These are phyloP conservation scores for Aspergillus piperis DNA, from an alignment of 2,329 filamentous ascomycete genomes.

Conservation along the genomic window DNA sequence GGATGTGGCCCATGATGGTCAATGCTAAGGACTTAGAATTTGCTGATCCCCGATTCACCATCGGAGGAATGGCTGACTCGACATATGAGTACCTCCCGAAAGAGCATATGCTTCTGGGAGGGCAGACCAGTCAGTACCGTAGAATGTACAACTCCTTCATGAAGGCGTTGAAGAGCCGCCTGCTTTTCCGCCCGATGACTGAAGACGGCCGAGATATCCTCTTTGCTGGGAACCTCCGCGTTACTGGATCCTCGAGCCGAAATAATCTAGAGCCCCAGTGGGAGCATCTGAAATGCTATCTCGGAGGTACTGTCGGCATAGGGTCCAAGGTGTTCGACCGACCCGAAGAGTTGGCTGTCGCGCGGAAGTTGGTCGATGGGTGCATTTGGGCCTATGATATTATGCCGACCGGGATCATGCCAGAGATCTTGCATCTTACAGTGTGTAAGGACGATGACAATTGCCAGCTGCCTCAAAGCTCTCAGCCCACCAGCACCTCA, in stretches of 20 bases:
- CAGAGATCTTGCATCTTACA: slow-evolving; percentile 57
- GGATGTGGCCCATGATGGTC: slow-evolving; percentile 76
- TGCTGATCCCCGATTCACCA: slow-evolving; percentile 38
- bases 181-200: slow-evolving; percentile 50
- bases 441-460: slow-evolving; percentile 47
- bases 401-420: slow-evolving; percentile 62
- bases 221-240: slow-evolving; percentile 38
- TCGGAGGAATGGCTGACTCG: slow-evolving; percentile 52
- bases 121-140: slow-evolving; percentile 43
- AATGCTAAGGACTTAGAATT: slow-evolving; percentile 53
- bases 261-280: slow-evolving; percentile 40
- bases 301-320: slow-evolving; percentile 63
- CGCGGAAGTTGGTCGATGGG: slow-evolving; percentile 58
- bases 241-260: slow-evolving; percentile 18
- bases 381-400: slow-evolving; percentile 64
- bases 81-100: slow-evolving; percentile 55
- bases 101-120: slow-evolving; percentile 49
- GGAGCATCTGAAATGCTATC: slow-evolving; percentile 62
- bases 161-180: slow-evolving; percentile 39
- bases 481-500: slow-evolving; percentile 10
- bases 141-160: slow-evolving; percentile 47
- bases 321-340: slow-evolving; percentile 60
- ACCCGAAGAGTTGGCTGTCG: slow-evolving; percentile 57
- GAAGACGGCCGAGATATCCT: slow-evolving; percentile 43
- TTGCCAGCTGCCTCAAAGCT: slow-evolving; percentile 39